Percentiles rank a stretch among this genome's conserved stretches.
These are phyloP conservation scores for Phoma sp. DNA, from an alignment of 2,329 filamentous ascomycete species.

Conservation along the genomic window DNA sequence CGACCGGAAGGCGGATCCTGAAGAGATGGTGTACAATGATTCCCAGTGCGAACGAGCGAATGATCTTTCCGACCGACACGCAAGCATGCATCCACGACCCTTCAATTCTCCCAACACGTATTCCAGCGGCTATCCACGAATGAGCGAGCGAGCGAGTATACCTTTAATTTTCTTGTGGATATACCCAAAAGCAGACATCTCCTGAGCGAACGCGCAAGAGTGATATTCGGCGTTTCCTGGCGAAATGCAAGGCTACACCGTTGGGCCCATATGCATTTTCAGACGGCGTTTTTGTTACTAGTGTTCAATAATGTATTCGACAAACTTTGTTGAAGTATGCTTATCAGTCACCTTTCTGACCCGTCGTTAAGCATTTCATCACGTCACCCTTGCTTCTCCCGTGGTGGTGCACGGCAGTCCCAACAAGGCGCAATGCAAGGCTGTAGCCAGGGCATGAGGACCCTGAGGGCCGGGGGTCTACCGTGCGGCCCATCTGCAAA, in stretches of 20 bases:
- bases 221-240: slow-evolving; percentile 7
- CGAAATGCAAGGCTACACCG: background rate
- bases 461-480: background rate
- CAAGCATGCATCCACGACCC: slow-evolving; percentile 9
- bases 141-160: background rate
- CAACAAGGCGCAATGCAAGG: background rate
- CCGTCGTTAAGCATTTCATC: background rate
- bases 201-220: slow-evolving; percentile 7
- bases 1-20: slow-evolving; percentile 15
- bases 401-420: background rate
- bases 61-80: slow-evolving; percentile 5
- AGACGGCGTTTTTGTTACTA: slow-evolving; percentile 3
- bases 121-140: background rate
- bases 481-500: background rate
- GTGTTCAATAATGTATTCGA: too few species aligned
- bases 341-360: background rate
- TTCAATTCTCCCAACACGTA: background rate
- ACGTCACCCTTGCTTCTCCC: background rate
- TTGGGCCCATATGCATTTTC: slow-evolving; percentile 2
- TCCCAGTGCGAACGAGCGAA: slow-evolving; percentile 6
- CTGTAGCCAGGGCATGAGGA: background rate
- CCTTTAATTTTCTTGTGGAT: slow-evolving; percentile 1
- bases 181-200: slow-evolving; percentile 2
- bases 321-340: background rate
- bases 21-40: background rate